Evolutionary conservation across 352 stramenopile genomes (phyloP), one percentile per base, ranked within the genome.

Genomic region (Globisporangium yorkense): DNA sequence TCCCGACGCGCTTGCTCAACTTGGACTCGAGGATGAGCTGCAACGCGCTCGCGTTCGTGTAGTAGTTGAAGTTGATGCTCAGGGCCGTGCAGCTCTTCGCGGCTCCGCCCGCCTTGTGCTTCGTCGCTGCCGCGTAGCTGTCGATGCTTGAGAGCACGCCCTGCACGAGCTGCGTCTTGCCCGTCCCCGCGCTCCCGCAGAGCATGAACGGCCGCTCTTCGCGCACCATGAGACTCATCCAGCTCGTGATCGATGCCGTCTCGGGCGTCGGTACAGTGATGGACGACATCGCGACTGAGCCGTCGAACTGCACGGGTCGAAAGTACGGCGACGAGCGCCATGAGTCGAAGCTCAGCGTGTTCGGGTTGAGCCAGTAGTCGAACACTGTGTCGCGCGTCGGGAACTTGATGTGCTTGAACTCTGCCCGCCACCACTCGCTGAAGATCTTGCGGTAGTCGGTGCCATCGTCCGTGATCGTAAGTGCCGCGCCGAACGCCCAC

Each of bases 291-390:
- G 80, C 35, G 8, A 89, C 78, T 8, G 75, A 88, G 8, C 80
- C 80, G 44, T 94, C 81, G 51, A 85, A 94, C 27, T 87, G 74
- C 0, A 94, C 87, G 3, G 57, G 65, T 53, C 84, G 86, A 63
- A 98, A 98, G 57, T 89, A 96, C 4, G 91, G 90, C 2, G 85
- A 97, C n/a, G 94, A 89, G 15, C 86, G 86, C 95, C 95, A 98
- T 18, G 84, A 87, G 44, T 98, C 94, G 61, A 98, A 98, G 5
- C 67, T 65, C 47, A 96, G 71, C 2, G 84, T 87, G 24, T 75
- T 87, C 0, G 90, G 84, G 54, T 99, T 94, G 24, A 98, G 75
- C 80, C 88, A 99, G 66, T 98, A 99, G 69, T 99, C 96, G 55
- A 99, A 99, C 1, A 99, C 88, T 0, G 92, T 97, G 54, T 98